Conservation (phyloP, 371 early-diverging fungal species). For the Homolaphlyctis polyrhiza region DNA sequence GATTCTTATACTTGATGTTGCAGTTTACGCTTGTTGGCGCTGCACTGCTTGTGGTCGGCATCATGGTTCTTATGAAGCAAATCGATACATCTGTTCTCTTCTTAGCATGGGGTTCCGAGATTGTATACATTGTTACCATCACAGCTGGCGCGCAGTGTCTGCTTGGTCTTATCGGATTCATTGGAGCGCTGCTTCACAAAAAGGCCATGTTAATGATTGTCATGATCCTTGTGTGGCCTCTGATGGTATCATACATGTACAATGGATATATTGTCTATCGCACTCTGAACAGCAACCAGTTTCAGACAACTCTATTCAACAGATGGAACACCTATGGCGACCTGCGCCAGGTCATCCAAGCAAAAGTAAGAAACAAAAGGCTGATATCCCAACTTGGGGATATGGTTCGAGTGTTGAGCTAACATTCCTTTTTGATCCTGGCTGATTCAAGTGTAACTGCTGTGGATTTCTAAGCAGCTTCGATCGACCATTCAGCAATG, state of each 20-base stretch:
- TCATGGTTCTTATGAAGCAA: constrained; percentile 9
- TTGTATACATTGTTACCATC: constrained; percentile 14
- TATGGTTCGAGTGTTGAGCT: too few species aligned
- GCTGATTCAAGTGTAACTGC: background rate
- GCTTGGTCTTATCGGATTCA: constrained; percentile 17
- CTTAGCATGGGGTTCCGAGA: constrained; percentile 6
- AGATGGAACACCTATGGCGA: background rate
- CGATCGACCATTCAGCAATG: background rate
- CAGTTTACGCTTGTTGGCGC: constrained; percentile 15
- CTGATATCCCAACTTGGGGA: too few species aligned
- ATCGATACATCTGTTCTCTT: constrained; percentile 4
- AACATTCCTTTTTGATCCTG: too few species aligned
- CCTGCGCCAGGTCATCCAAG: background rate
- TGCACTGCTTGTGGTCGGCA: constrained; percentile 2
- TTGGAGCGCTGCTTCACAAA: constrained; percentile 21
- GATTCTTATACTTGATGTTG: background rate
- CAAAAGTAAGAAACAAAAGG: too few species aligned
- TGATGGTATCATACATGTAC: constrained; percentile 10
- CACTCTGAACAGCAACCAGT: constrained; percentile 4
- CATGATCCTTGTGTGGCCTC: constrained; percentile 16
- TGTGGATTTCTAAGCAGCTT: background rate
- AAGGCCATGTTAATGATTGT: constrained; percentile 12
- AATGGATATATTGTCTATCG: constrained; percentile 13
- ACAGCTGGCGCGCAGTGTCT: constrained; percentile 1
- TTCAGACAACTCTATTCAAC: background rate